These are phyloP conservation scores for Pseudohalonectria lignicola DNA, from an alignment of 2,329 filamentous ascomycete species.

Conservation along the genomic window DNA sequence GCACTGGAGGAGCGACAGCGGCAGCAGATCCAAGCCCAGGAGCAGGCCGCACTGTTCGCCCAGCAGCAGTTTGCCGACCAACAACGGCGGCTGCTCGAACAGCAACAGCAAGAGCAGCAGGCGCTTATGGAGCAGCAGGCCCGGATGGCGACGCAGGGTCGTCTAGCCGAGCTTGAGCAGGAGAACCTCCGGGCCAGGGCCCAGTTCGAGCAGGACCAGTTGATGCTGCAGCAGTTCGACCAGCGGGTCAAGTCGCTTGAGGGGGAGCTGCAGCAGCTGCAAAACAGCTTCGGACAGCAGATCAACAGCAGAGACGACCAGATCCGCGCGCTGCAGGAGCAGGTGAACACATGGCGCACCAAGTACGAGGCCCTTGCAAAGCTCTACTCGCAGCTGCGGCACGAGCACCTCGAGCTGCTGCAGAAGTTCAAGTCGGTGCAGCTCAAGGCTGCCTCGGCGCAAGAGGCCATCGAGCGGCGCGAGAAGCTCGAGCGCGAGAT, in stretches of 20 bases:
- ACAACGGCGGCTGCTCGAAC: conserved; percentile 75
- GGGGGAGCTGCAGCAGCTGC: conserved; percentile 71
- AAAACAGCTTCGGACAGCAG: conserved; percentile 76
- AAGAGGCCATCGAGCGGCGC: conserved; percentile 88
- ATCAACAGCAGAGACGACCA: conserved; percentile 87
- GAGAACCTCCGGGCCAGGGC: conserved; percentile 91
- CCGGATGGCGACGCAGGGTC: conserved; percentile 87
- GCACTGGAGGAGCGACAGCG: conserved; percentile 81
- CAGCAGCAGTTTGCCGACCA: conserved; percentile 96
- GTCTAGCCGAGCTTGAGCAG: conserved; percentile 88
- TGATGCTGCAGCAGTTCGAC: conserved; percentile 96
- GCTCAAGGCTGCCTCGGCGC: conserved; percentile 90
- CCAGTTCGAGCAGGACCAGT: conserved; percentile 93
- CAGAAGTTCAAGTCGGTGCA: conserved; percentile 96
- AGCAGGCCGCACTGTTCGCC: conserved; percentile 72
- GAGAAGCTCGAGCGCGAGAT: conserved; percentile 96
- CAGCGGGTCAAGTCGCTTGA: conserved; percentile 88
- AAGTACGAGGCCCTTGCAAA: conserved; percentile 97
- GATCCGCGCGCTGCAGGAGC: conserved; percentile 84
- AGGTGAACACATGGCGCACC: conserved; percentile 93
- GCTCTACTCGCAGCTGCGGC: conserved; percentile 88
- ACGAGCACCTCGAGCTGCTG: conserved; percentile 88
- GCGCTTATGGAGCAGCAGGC: conserved; percentile 81
- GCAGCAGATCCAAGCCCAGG: conserved; percentile 67
- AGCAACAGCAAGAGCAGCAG: conserved; percentile 84